Base-by-base conservation (phyloP, 306 rosid genomes). In the Quercus engelmannii region DNA sequence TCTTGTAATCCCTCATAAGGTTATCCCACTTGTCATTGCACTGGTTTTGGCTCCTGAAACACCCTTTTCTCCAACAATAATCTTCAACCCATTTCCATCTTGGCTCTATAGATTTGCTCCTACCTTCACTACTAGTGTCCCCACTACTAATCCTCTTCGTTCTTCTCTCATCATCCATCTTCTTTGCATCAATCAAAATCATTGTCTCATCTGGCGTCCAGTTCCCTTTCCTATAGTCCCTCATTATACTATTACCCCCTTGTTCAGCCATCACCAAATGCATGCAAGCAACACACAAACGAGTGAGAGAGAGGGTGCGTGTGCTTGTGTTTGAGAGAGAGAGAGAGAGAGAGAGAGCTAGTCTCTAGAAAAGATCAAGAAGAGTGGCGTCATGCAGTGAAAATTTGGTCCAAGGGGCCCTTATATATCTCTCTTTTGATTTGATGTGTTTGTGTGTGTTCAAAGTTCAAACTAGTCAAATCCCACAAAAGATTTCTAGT, bases 21-120 rank as follows among this genome's bases (percentile, higher is more conserved):
- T 86, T 86, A 65, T 86, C 89, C 89, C 89, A 86, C 71, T 86
- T 86, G 83, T 86, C 89, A 72, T 86, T 86, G 85, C 89, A 86
- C 69, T 86, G 89, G 78, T 86, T 86, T 83, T 86, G 89, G 87
- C 83, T 86, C 26, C 89, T 83, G 64, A 61, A n/a, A 72, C 89
- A 83, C 15, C 83, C 87, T 69, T 69, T 80, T 58, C 74, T 67
- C 86, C 86, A 86, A 49, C 89, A 86, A 30, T 80, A 86, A 70
- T 86, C 85, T 72, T 86, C 89, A 41, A 86, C 89, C 89, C 89
- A 86, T 72, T 86, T 86, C 89, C 89, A 83, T 76, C 89, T 80
- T 43, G 81, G 89, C 85, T 86, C 89, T 17, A 82, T 68, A 25
- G 89, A 82, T 75, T 83, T 80, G 55, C 20, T 78, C 12, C 71